Percentiles rank a stretch among this genome's conserved stretches.
These are phyloP conservation scores for Boletus patriciae DNA, from an alignment of 768 basidiomycete genomes.

Conservation along the genomic window DNA sequence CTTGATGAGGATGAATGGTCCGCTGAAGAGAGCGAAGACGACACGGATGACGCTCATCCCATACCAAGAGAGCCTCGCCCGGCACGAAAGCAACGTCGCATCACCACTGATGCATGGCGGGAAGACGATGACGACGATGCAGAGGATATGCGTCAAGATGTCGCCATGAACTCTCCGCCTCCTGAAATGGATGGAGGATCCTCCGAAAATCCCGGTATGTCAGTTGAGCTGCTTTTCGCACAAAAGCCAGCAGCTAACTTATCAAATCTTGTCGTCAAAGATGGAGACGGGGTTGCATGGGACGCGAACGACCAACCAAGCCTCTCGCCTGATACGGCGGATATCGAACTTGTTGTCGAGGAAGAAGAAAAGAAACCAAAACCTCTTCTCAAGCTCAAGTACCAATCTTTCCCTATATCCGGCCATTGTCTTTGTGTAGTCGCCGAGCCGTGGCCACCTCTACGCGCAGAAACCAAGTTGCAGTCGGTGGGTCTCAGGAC, in stretches of 20 bases:
- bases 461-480: constrained; percentile 38
- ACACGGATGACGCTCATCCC: constrained; percentile 11
- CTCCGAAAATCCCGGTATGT: constrained; percentile 1
- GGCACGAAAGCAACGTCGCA: constrained; percentile 33
- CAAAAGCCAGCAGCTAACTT: not conserved
- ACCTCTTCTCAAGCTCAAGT: constrained; percentile 61
- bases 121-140: constrained; percentile 25
- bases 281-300: not conserved
- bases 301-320: constrained; percentile 1
- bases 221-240: not conserved
- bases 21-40: constrained; percentile 21
- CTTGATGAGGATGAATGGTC: constrained; percentile 27
- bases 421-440: constrained; percentile 78
- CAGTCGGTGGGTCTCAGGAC: constrained; percentile 34
- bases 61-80: constrained; percentile 25
- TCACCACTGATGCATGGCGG: constrained; percentile 25
- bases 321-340: not conserved
- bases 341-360: constrained; percentile 45
- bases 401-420: constrained; percentile 68
- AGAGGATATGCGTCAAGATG: constrained; percentile 11
- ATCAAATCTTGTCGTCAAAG: not conserved
- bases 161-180: constrained; percentile 16
- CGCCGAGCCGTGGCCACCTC: constrained; percentile 75
- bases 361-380: constrained; percentile 75
- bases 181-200: not conserved